phyloP scores from a whole-genome alignment of 805 yeast genomes.

The Cyberlindnera galapagoensis region DNA sequence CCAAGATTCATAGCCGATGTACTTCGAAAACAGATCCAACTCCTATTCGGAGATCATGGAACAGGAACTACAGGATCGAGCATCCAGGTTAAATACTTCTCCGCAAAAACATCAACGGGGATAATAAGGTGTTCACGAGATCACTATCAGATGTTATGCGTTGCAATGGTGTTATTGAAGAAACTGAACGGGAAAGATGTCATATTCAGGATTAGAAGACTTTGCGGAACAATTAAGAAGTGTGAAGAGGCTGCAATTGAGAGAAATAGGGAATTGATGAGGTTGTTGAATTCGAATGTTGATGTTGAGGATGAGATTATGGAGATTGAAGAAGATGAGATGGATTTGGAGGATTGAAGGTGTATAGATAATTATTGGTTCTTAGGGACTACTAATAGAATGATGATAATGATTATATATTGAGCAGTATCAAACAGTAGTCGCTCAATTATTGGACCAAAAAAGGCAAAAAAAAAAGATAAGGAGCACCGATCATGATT shows the following conservation, averaged over 20 bases:
- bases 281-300: constrained; percentile 12
- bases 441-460: background rate
- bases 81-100: constrained; percentile 69
- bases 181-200: constrained; percentile 39
- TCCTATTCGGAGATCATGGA: constrained; percentile 76
- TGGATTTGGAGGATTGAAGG: constrained; percentile 7
- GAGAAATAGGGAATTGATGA: constrained; percentile 31
- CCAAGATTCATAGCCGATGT: constrained; percentile 44
- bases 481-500: background rate
- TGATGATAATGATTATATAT: too few species aligned
- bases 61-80: constrained; percentile 55
- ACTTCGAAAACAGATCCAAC: constrained; percentile 49
- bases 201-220: constrained; percentile 55
- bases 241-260: constrained; percentile 66
- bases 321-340: constrained; percentile 17
- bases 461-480: background rate
- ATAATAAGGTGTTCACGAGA: constrained; percentile 72
- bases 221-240: constrained; percentile 84
- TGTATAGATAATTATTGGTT: background rate
- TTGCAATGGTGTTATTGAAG: constrained; percentile 55
- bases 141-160: constrained; percentile 53
- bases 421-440: too few species aligned
- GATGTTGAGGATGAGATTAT: constrained; percentile 17
- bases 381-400: too few species aligned
- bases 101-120: constrained; percentile 76